phyloP scores from a whole-genome alignment of 352 stramenopile species.

The Globisporangium canariense region DNA sequence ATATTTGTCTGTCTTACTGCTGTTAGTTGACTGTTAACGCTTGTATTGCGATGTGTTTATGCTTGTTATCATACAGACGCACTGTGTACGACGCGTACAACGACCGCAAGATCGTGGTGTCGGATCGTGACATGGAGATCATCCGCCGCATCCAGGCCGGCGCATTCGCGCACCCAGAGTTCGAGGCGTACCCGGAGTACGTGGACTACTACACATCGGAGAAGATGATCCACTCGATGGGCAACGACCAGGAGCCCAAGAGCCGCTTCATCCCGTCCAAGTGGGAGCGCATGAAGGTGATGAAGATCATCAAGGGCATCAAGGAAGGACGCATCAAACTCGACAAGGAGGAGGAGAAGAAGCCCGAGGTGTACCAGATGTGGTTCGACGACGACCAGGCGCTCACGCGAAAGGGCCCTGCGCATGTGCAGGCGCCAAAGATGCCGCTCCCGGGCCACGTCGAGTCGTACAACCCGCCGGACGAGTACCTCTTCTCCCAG shows the following conservation, averaged over 20 bases:
- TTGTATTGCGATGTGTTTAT: conserved; percentile 15
- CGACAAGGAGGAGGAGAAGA: conserved; percentile 90
- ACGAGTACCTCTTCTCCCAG: conserved; percentile 98
- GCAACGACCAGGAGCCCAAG: conserved; percentile 89
- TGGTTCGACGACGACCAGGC: conserved; percentile 91
- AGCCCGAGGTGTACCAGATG: conserved; percentile 89
- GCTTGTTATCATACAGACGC: conserved; percentile 35
- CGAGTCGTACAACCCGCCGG: conserved; percentile 98
- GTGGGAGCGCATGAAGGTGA: conserved; percentile 97
- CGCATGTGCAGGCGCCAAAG: conserved; percentile 97
- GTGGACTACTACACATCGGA: conserved; percentile 88
- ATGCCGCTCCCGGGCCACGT: conserved; percentile 96
- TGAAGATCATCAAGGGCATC: conserved; percentile 96
- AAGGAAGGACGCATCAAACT: conserved; percentile 94
- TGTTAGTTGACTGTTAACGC: background rate
- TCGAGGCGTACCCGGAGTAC: conserved; percentile 90
- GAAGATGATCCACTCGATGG: conserved; percentile 86
- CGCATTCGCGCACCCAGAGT: conserved; percentile 90
- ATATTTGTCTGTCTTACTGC: background rate
- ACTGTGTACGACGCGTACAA: conserved; percentile 99
- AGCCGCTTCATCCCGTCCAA: conserved; percentile 94
- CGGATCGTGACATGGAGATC: conserved; percentile 96
- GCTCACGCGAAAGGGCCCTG: conserved; percentile 89
- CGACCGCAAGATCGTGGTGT: conserved; percentile 96
- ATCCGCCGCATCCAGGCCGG: conserved; percentile 96